These are phyloP conservation scores for Lipomyces mesembrius DNA, from an alignment of 805 yeast species.

Conservation along the genomic window DNA sequence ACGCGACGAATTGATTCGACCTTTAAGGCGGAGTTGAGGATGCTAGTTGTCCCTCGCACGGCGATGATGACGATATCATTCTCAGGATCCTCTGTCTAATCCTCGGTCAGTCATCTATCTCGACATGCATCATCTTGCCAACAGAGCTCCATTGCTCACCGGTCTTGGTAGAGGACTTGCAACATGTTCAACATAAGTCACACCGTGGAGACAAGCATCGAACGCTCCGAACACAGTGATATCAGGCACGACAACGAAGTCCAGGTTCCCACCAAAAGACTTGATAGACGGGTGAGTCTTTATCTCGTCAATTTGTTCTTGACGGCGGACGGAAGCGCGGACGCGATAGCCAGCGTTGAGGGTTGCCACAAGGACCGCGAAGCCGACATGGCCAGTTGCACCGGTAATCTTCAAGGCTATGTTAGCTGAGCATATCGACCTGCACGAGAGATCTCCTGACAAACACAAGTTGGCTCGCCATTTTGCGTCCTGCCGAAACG, in stretches of 20 bases:
- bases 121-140: no score
- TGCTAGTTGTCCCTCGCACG: conserved; percentile 53
- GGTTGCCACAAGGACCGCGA: conserved; percentile 50
- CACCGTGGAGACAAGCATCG: conserved; percentile 16
- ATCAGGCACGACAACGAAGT: conserved; percentile 18
- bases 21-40: conserved; percentile 48
- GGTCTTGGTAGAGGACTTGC: conserved; percentile 12
- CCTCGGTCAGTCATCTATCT: conserved; percentile 7
- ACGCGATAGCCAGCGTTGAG: conserved; percentile 50
- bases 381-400: conserved; percentile 57
- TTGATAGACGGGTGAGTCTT: conserved; percentile 27
- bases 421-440: no score
- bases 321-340: conserved; percentile 54
- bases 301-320: conserved; percentile 48
- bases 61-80: conserved; percentile 54
- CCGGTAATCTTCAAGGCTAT: conserved; percentile 47
- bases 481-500: no score
- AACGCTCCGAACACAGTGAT: conserved; percentile 18
- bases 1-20: conserved; percentile 52
- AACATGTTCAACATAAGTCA: conserved; percentile 8
- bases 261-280: not conserved
- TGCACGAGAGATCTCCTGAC: no score
- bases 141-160: not conserved
- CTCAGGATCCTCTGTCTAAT: conserved; percentile 42
- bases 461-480: no score